Base-by-base conservation (phyloP, 1,284 basidiomycete species). In the Apiotrichum sp. region DNA sequence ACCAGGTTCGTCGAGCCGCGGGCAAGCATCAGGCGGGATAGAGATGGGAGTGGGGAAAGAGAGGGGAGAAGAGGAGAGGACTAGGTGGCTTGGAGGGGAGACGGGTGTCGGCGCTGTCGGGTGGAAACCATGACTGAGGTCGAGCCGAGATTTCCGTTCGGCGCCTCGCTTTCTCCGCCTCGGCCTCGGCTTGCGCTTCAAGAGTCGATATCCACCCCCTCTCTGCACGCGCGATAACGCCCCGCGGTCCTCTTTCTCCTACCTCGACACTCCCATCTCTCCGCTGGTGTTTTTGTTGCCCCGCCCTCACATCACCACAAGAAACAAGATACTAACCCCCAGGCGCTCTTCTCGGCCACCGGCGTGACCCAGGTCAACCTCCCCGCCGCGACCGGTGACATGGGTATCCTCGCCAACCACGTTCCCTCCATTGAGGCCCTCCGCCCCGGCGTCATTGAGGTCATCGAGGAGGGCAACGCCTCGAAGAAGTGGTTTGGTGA, bases 381-480 rank as follows among this genome's bases (percentile, higher is more conserved):
- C 66, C 80, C 92, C 46, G 93, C 92, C 50, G 87, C 86, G 56
- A 87, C 89, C n/a, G 93, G 93, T 77, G 93, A 96, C 78, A 96
- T 97, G 92, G 93, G 93, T 82, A 89, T 97, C 71, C 85, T 97
- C 63, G 89, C 93, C 68, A 93, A 93, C 82, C 93, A 98, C 79
- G 92, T 96, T 58, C 86, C 93, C 45, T 87, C 90, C 35, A 87
- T 97, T 62, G 93, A 98, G 78, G 83, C 93, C 52, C 82, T 98
- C 57, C 88, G 89, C 73, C 86, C 93, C 48, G 93, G 93, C 75
- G 82, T 97, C 61, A 81, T 98, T 56, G 93, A 98, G 79, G 87
- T 97, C 64, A 84, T 96, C 64, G 92, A 95, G 79, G 80, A 84
- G 22, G 80, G 80, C 56, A 38, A 38, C 36, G 86, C 84, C 65